Conservation (phyloP, 441 rosid species). For the Pelargonium australe region DNA sequence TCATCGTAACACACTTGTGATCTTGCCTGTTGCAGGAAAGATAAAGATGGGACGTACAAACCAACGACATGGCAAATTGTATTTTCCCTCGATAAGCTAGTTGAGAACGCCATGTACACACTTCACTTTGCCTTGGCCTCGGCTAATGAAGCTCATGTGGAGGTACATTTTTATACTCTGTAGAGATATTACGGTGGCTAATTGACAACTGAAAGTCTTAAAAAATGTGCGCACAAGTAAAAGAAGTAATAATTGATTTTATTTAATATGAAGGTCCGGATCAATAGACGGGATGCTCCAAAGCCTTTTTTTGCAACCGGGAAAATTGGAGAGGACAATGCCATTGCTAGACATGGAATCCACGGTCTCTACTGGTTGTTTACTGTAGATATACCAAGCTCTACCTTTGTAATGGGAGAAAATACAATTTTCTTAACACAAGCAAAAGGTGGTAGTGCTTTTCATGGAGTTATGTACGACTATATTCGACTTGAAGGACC, state of each 20-base stretch:
- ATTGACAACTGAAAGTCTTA: too few species aligned
- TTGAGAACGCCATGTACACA: slow-evolving; percentile 40
- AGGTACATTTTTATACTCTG: slow-evolving; percentile 31
- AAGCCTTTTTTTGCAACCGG: slow-evolving; percentile 55
- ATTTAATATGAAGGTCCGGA: slow-evolving; percentile 40
- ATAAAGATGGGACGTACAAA: slow-evolving; percentile 37
- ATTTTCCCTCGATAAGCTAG: slow-evolving; percentile 46
- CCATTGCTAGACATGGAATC: slow-evolving; percentile 84
- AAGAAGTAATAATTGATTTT: too few species aligned
- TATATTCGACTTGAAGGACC: slow-evolving; percentile 69
- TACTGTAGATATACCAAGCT: slow-evolving; percentile 41
- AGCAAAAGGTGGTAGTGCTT: slow-evolving; percentile 49
- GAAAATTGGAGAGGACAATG: slow-evolving; percentile 68
- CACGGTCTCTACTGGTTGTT: slow-evolving; percentile 83
- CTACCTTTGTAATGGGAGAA: slow-evolving; percentile 42
- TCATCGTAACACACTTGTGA: too few species aligned
- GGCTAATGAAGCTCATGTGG: slow-evolving; percentile 77
- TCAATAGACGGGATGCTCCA: slow-evolving; percentile 44
- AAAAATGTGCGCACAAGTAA: too few species aligned
- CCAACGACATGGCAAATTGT: slow-evolving; percentile 82
- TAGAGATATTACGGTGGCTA: too few species aligned
- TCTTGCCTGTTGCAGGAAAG: slow-evolving; percentile 34
- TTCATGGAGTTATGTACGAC: slow-evolving; percentile 78
- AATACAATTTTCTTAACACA: slow-evolving; percentile 68
- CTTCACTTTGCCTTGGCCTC: slow-evolving; percentile 76